These are phyloP conservation scores for Alternaria metachromatica DNA, from an alignment of 2,329 filamentous ascomycete species.

Conservation along the genomic window DNA sequence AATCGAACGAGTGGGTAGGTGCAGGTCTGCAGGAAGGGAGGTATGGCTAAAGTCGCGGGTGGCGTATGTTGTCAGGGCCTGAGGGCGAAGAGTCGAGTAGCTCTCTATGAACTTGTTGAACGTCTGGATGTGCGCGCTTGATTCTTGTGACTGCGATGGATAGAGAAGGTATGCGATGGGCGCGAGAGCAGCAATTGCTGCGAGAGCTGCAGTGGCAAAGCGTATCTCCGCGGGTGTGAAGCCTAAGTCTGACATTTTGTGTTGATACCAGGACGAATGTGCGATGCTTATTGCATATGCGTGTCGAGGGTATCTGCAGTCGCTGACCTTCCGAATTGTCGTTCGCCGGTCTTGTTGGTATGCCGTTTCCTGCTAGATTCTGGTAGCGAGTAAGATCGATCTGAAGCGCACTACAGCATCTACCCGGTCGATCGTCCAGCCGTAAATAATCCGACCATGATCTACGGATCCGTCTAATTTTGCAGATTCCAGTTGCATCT, in stretches of 20 bases:
- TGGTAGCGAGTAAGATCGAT: slow-evolving; percentile 2
- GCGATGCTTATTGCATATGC: not conserved
- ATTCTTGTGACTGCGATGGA: slow-evolving; percentile 16
- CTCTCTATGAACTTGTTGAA: slow-evolving; percentile 46
- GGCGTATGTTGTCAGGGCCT: slow-evolving; percentile 47
- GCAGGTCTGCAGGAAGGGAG: slow-evolving; percentile 51
- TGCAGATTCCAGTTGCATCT: not conserved
- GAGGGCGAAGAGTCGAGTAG: slow-evolving; percentile 51
- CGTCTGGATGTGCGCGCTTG: slow-evolving; percentile 32
- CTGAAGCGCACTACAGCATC: not conserved
- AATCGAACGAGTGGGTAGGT: slow-evolving; percentile 46
- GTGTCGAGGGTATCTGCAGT: not conserved
- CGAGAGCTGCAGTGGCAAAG: slow-evolving; percentile 27
- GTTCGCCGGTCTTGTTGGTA: not conserved
- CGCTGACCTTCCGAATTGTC: not conserved
- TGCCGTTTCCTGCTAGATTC: not conserved
- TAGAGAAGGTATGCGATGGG: slow-evolving; percentile 25
- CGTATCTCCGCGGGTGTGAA: slow-evolving; percentile 25
- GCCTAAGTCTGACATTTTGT: slow-evolving; percentile 21
- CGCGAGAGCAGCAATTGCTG: slow-evolving; percentile 18
- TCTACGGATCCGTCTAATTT: not conserved
- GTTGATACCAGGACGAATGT: not conserved
- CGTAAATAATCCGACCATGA: not conserved
- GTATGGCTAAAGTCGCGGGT: slow-evolving; percentile 50
- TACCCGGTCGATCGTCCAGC: slow-evolving; percentile 3